Conservation (phyloP, 768 basidiomycete genomes). For the Boletus barrowsii region DNA sequence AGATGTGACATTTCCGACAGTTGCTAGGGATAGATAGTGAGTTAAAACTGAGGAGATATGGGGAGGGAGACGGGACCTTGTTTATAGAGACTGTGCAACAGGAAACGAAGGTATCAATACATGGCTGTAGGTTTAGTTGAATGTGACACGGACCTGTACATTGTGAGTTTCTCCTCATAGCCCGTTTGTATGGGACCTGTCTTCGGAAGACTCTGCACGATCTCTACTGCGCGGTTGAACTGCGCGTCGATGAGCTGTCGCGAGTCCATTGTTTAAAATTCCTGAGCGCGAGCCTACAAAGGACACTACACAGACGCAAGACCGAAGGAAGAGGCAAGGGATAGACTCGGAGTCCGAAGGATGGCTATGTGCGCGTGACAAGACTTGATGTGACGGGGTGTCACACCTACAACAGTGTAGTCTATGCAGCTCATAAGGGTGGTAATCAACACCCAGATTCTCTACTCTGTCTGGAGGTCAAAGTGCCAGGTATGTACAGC, state of each 20-base stretch:
- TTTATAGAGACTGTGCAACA: conserved; percentile 74
- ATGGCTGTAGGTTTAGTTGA: not conserved
- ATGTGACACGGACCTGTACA: conserved; percentile 69
- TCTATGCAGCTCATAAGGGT: not conserved
- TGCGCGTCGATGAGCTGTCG: conserved; percentile 72
- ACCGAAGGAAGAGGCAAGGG: not conserved
- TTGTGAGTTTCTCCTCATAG: conserved; percentile 91
- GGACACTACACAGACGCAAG: not conserved
- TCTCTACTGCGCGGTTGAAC: conserved; percentile 92
- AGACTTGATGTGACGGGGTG: not conserved
- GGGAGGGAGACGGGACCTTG: conserved; percentile 57
- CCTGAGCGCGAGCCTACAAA: not conserved
- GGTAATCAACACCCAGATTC: not conserved
- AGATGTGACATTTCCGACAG: conserved; percentile 80
- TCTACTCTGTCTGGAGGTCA: not conserved
- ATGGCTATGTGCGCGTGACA: conserved; percentile 9
- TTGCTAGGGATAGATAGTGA: conserved; percentile 50
- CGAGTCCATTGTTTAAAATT: conserved; percentile 48
- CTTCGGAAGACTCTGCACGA: conserved; percentile 89
- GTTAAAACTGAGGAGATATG: not conserved
- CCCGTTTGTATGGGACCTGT: conserved; percentile 93
- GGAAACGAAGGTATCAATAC: conserved; percentile 7
- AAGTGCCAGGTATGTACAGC: not conserved
- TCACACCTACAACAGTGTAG: conserved; percentile 1
- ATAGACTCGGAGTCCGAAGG: not conserved